phyloP scores from a whole-genome alignment of 1,139 yeast species.

The Saccharomyces hybrid region DNA sequence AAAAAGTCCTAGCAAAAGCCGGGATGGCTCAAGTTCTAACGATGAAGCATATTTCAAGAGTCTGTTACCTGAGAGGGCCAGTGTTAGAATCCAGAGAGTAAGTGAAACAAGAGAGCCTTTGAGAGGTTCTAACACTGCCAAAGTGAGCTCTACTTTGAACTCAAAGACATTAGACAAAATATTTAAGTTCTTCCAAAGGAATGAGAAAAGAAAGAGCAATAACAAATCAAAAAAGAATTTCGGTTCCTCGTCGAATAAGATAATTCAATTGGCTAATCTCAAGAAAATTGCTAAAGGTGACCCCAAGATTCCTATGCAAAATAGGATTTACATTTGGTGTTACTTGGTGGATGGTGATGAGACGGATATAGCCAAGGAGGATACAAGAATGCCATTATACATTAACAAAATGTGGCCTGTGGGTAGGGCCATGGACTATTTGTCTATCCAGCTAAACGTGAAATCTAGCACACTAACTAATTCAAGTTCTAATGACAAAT shows the following conservation, averaged over 20 bases:
- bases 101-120: slow-evolving; percentile 7
- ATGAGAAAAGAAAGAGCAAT: slow-evolving; percentile 4
- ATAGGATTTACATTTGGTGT: slow-evolving; percentile 59
- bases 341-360: slow-evolving; percentile 39
- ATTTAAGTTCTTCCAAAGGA: slow-evolving; percentile 15
- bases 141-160: slow-evolving; percentile 24
- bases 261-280: slow-evolving; percentile 37
- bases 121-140: background rate
- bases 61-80: slow-evolving; percentile 52
- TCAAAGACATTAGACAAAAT: slow-evolving; percentile 40
- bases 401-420: slow-evolving; percentile 49
- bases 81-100: slow-evolving; percentile 35
- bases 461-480: slow-evolving; percentile 39
- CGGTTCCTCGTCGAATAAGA: slow-evolving; percentile 21
- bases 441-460: slow-evolving; percentile 42
- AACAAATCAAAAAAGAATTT: slow-evolving; percentile 11
- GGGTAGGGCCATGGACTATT: slow-evolving; percentile 68
- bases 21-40: slow-evolving; percentile 10
- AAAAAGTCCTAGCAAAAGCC: slow-evolving; percentile 17
- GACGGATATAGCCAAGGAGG: slow-evolving; percentile 24
- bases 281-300: slow-evolving; percentile 66
- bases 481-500: slow-evolving; percentile 19
- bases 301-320: slow-evolving; percentile 41
- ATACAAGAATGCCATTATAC: slow-evolving; percentile 18
- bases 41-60: slow-evolving; percentile 26